These are phyloP conservation scores for Nissolia schottii DNA, from an alignment of 306 rosid genomes.

Conservation along the genomic window DNA sequence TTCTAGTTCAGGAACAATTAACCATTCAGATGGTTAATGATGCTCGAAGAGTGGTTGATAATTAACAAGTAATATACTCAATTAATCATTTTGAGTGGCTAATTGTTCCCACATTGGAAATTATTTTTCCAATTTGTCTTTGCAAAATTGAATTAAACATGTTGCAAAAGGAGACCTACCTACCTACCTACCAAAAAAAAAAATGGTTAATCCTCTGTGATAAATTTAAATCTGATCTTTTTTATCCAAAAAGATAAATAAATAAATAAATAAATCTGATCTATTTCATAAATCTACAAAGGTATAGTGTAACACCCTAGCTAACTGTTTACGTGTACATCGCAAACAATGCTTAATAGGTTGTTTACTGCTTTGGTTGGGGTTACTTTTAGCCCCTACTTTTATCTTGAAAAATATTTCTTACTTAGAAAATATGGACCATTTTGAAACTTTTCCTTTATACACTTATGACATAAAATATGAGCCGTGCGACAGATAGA, in stretches of 20 bases:
- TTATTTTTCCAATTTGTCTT: background rate
- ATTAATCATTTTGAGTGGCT: background rate
- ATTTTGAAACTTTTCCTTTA: too few species aligned
- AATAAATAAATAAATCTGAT: too few species aligned
- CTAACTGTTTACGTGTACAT: too few species aligned
- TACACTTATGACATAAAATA: too few species aligned
- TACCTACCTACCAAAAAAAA: too few species aligned
- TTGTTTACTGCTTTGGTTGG: too few species aligned
- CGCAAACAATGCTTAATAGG: too few species aligned
- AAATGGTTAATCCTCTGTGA: background rate
- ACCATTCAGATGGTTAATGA: constrained; percentile 1
- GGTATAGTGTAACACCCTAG: background rate
- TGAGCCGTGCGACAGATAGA: too few species aligned
- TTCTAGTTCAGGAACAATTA: background rate
- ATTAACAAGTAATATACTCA: background rate
- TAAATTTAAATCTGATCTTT: background rate
- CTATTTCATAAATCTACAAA: background rate
- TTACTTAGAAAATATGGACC: too few species aligned
- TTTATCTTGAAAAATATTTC: too few species aligned
- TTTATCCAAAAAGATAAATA: too few species aligned
- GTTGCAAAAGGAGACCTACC: background rate
- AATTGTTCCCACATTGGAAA: background rate
- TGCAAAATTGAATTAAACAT: background rate
- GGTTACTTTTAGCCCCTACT: too few species aligned
- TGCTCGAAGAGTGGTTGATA: background rate